A percentile compares a stretch with the other conserved stretches of the same genome.
Evolutionary conservation across 2,329 filamentous ascomycete species (phyloP).

Genomic region (Fusarium sacchari): DNA sequence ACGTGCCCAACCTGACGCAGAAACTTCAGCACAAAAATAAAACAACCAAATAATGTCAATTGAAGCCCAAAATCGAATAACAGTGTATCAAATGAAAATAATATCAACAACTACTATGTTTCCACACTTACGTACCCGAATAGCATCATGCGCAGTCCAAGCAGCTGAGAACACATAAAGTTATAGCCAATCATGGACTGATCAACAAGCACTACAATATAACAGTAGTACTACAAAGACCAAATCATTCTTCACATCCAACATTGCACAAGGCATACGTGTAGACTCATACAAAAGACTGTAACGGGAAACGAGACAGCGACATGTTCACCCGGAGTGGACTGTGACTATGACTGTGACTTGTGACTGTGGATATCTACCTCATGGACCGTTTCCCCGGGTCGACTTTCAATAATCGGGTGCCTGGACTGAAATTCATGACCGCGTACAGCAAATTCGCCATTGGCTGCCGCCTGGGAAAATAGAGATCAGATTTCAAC

Average conservation of each 20-base stretch:
- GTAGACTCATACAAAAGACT: neutral
- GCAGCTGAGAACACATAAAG: neutral
- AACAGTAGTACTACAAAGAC: neutral
- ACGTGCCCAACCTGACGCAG: neutral
- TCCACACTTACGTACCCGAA: neutral
- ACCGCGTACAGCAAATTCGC: slow-evolving; percentile 9
- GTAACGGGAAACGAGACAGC: neutral
- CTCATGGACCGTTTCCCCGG: slow-evolving; percentile 9
- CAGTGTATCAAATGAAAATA: neutral
- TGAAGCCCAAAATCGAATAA: too few relatives aligned
- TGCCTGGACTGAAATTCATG: slow-evolving; percentile 13
- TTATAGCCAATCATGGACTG: neutral
- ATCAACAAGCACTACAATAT: neutral
- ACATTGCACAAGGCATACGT: neutral
- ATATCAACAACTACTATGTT: too few relatives aligned
- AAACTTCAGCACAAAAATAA: neutral
- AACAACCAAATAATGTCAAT: neutral
- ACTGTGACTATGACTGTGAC: neutral
- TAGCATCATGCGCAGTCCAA: neutral
- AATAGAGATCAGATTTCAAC: slow-evolving; percentile 15
- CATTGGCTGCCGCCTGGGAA: slow-evolving; percentile 28
- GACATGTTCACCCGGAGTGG: slow-evolving; percentile 22
- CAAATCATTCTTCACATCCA: neutral
- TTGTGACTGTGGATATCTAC: neutral
- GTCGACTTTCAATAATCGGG: slow-evolving; percentile 7